These are phyloP conservation scores for Mycena vitilis DNA, from an alignment of 768 basidiomycete genomes.

Conservation along the genomic window DNA sequence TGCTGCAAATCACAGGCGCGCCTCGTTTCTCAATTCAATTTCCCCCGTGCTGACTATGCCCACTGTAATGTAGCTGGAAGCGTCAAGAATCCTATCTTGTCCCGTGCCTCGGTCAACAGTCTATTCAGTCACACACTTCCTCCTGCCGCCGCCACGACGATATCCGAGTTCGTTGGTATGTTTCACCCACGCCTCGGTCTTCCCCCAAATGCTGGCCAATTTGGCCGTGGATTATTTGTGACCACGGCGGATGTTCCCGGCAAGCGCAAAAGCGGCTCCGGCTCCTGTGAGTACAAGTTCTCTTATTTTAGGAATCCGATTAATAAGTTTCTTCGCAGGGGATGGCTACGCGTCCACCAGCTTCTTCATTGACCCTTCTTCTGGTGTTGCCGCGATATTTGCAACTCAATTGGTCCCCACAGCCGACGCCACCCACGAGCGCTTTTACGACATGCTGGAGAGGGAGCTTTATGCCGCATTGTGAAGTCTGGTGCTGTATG, in stretches of 20 bases:
- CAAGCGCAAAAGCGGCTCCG: constrained; percentile 7
- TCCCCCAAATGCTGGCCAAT: constrained; percentile 11
- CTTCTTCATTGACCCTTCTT: constrained; percentile 25
- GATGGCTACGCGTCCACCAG: constrained; percentile 26
- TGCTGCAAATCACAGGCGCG: constrained; percentile 22
- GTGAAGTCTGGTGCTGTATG: no score
- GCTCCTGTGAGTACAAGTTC: constrained; percentile 21
- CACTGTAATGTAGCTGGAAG: no score
- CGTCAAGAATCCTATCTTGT: constrained; percentile 21
- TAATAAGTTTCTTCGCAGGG: background rate
- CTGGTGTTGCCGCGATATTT: constrained; percentile 22
- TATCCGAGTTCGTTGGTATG: background rate
- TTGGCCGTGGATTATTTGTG: constrained; percentile 3
- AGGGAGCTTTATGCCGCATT: background rate
- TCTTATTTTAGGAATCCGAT: background rate
- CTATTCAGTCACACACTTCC: constrained; percentile 22
- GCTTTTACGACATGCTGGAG: constrained; percentile 8
- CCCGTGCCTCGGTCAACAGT: constrained; percentile 20
- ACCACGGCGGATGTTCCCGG: constrained; percentile 19
- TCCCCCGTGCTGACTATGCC: background rate
- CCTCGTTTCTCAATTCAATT: background rate
- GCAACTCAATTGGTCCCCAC: no score
- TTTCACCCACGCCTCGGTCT: background rate
- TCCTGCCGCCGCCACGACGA: background rate
- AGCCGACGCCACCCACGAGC: background rate